Conservation (phyloP, 768 basidiomycete species). For the Naganishia friedmannii region DNA sequence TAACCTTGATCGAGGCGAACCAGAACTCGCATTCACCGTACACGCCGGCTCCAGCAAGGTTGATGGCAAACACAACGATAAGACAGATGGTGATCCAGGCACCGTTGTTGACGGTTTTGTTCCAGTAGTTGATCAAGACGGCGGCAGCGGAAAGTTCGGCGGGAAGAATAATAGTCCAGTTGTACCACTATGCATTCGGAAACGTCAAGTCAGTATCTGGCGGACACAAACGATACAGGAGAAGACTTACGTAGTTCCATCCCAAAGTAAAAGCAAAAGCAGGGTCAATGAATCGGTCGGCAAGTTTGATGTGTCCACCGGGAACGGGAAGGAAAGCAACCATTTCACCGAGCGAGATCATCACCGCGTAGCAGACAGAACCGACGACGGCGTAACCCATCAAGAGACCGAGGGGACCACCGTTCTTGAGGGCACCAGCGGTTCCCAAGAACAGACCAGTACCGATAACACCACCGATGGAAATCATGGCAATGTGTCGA, state of each 20-base stretch:
- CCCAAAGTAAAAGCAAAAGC: conserved; percentile 55
- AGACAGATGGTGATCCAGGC: conserved; percentile 77
- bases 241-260: conserved; percentile 34
- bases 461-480: conserved; percentile 55
- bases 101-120: conserved; percentile 61
- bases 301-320: conserved; percentile 45
- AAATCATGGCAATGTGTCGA: conserved; percentile 22
- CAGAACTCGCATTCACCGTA: conserved; percentile 67
- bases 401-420: conserved; percentile 45
- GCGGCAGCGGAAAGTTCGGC: conserved; percentile 73
- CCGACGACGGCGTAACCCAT: conserved; percentile 40
- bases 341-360: conserved; percentile 54
- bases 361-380: conserved; percentile 56
- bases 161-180: conserved; percentile 59
- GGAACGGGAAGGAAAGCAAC: conserved; percentile 44
- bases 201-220: conserved; percentile 12
- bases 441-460: conserved; percentile 62
- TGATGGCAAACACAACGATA: conserved; percentile 66
- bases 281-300: conserved; percentile 59
- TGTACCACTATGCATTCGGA: conserved; percentile 51
- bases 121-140: conserved; percentile 60
- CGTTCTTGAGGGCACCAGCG: conserved; percentile 50
- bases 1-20: conserved; percentile 89
- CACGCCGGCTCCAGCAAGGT: conserved; percentile 46
- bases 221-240: neutral